These are phyloP conservation scores for Hortiboletus campestris DNA, from an alignment of 768 basidiomycete genomes.

Conservation along the genomic window DNA sequence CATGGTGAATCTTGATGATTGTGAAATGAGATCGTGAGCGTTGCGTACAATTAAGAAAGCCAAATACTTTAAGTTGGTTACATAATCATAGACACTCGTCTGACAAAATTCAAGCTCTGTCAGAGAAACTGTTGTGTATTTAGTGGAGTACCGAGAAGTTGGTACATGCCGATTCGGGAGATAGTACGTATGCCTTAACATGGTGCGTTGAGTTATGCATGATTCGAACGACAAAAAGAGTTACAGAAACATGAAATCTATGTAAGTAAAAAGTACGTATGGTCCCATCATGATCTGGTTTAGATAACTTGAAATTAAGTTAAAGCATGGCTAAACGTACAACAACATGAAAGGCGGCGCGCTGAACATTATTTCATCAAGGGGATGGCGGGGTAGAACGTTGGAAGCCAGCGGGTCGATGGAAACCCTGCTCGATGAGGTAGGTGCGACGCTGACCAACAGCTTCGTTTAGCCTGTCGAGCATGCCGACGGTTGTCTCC, in stretches of 20 bases:
- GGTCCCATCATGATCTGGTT: no score
- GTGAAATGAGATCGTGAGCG: no score
- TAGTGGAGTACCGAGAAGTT: no score
- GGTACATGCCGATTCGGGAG: no score
- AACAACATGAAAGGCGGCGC: neutral
- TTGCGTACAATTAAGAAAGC: no score
- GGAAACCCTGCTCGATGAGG: constrained; percentile 26
- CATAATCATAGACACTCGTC: no score
- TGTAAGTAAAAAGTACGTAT: no score
- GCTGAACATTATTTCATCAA: neutral
- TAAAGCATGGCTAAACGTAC: constrained; percentile 8
- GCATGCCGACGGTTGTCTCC: constrained; percentile 73
- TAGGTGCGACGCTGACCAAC: constrained; percentile 27
- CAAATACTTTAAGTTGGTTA: no score
- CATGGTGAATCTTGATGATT: no score
- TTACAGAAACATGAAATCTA: neutral
- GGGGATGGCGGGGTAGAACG: constrained; percentile 15
- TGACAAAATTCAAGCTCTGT: no score
- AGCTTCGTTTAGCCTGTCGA: constrained; percentile 62
- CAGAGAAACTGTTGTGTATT: no score
- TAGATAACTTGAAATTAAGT: constrained; percentile 5
- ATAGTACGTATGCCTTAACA: no score
- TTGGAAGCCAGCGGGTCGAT: constrained; percentile 28
- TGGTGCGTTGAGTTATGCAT: neutral
- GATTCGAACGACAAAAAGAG: neutral